A percentile compares a stretch with the other conserved stretches of the same genome.
phyloP scores from a whole-genome alignment of 345 rosid genomes.

The Rhodamnia argentea region DNA sequence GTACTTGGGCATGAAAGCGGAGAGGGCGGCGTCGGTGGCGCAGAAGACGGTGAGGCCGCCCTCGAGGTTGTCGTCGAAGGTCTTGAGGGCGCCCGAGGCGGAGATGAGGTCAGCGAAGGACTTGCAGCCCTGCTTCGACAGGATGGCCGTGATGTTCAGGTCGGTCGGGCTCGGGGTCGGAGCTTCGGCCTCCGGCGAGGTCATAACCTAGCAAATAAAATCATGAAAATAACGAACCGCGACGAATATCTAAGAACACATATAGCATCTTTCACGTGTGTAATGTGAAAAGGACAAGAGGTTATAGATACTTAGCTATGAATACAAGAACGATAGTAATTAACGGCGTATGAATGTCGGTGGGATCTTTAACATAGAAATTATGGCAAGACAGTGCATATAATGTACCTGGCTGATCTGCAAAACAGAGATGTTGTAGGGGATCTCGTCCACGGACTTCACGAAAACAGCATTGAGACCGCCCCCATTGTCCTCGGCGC shows the following conservation, averaged over 20 bases:
- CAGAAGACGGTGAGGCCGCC: slow-evolving; percentile 93
- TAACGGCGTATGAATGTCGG: not conserved
- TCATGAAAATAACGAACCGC: not conserved
- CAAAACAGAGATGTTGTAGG: slow-evolving; percentile 73
- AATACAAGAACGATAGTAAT: not conserved
- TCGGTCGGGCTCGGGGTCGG: slow-evolving; percentile 66
- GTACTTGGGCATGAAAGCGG: slow-evolving; percentile 53
- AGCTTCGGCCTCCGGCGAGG: slow-evolving; percentile 78
- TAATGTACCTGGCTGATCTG: slow-evolving; percentile 53
- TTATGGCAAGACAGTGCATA: not conserved
- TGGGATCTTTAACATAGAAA: not conserved
- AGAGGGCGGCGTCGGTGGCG: slow-evolving; percentile 51
- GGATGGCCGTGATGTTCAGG: slow-evolving; percentile 47
- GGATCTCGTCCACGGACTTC: slow-evolving; percentile 59
- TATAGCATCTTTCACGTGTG: not conserved
- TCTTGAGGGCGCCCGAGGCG: slow-evolving; percentile 48
- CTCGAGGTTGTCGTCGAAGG: slow-evolving; percentile 60
- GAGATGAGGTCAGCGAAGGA: slow-evolving; percentile 56
- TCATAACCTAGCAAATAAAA: slow-evolving; percentile 20
- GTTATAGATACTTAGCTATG: not conserved
- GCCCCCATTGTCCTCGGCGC: slow-evolving; percentile 39
- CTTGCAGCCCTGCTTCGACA: slow-evolving; percentile 78
- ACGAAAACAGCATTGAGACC: slow-evolving; percentile 51
- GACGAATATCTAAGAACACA: too few relatives aligned
- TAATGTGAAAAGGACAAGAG: not conserved